Base-by-base conservation (phyloP, 2,329 filamentous ascomycete genomes). In the Podosphaera fusca region DNA sequence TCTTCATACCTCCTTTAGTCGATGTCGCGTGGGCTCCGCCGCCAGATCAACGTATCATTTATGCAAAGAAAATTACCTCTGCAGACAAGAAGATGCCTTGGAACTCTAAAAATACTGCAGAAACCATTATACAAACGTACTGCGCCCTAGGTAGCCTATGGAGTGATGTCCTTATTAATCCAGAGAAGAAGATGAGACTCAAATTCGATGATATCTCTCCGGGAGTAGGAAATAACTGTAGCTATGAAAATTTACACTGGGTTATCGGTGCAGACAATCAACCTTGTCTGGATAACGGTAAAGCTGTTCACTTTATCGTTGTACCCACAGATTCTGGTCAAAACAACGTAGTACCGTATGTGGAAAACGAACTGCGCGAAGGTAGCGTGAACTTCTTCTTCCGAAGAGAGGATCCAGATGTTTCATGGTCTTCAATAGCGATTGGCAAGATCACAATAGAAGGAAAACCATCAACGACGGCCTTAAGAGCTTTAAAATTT, bases 1-100 rank as follows among this genome's bases (percentile, higher is more conserved):
- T 82, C 0, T 88, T 88, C 64, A 70, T 88, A 0, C 76, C 79
- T 1, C 85, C 82, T 0, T 67, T 77, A 7, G 31, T n/a, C 62
- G 67, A 40, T 67, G 71, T 9, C 65, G 52, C 33, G 10, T 68
- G 46, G 52, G 7, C 56, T 40, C 7, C 59, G 61, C 30, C 59
- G 58, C 29, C 63, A 56, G 55, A 67, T 35, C 60, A 55, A 47
- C 14, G 40, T 29, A 10, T 57, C 21, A 35, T 53, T 33, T 31
- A 54, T 36, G 51, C 56, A 9, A 54, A 29, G 4, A 57, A 47
- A 49, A 57, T 55, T 21, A 55, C 49, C 10, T 30, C 56, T 29
- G 51, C 40, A 35, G 56, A 57, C 31, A 57, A 46, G 29, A 34
- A 55, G 29, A 47, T 57, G 8, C 46, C 46, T 30, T 56, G 46